Conservation (phyloP, 2,329 filamentous ascomycete genomes). For the Pseudomassariella vexata region DNA sequence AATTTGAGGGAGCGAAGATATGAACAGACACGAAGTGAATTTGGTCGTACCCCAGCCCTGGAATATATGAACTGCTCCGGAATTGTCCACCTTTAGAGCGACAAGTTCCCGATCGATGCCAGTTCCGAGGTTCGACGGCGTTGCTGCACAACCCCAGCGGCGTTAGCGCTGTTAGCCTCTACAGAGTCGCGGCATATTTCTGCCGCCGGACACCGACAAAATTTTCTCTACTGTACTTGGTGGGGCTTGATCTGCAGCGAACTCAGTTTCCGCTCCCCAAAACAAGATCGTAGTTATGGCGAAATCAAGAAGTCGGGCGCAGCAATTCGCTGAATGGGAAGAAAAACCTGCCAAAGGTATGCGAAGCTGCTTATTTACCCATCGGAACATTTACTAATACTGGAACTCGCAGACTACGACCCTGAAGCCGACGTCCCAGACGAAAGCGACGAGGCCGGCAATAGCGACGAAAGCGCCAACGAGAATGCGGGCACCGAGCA, state of each 20-base stretch:
- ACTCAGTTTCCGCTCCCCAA: constrained; percentile 11
- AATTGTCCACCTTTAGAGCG: constrained; percentile 3
- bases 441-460: constrained; percentile 50
- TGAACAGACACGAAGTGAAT: too few species aligned
- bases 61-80: too few species aligned
- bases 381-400: constrained; percentile 9
- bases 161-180: background rate
- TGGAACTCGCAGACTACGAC: constrained; percentile 60
- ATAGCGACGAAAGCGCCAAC: constrained; percentile 43
- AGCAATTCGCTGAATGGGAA: constrained; percentile 57
- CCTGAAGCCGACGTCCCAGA: constrained; percentile 61
- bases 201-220: constrained; percentile 46
- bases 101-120: background rate
- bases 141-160: background rate
- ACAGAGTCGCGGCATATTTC: constrained; percentile 18
- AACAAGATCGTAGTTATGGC: constrained; percentile 47
- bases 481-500: constrained; percentile 63
- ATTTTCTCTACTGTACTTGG: constrained; percentile 29
- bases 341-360: constrained; percentile 58
- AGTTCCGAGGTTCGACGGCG: background rate
- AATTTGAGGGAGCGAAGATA: too few species aligned
- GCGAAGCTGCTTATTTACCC: constrained; percentile 3
- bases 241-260: background rate
- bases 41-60: too few species aligned
- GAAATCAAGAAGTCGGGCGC: constrained; percentile 46